Conservation (phyloP, 2,329 filamentous ascomycete genomes). For the Pezicula neosporulosa region DNA sequence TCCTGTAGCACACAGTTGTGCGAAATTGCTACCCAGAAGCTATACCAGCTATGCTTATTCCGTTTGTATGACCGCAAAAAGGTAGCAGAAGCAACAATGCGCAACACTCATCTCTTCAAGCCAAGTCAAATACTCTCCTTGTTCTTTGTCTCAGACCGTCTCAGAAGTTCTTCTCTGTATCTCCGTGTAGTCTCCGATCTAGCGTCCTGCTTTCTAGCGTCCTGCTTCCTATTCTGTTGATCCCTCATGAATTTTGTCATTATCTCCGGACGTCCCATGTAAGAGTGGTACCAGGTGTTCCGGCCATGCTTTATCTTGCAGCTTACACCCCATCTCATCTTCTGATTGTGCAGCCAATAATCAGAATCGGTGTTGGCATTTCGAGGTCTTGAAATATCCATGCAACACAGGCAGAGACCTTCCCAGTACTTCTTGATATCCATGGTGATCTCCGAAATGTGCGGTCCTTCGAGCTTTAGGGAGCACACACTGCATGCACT, state of each 20-base stretch:
- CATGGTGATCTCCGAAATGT: background rate
- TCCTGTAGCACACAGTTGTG: too few relatives aligned
- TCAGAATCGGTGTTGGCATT: background rate
- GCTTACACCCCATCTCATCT: background rate
- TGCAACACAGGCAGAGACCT: slow-evolving; percentile 7
- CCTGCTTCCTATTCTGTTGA: background rate
- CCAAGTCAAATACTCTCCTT: too few relatives aligned
- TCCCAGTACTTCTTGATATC: slow-evolving; percentile 1
- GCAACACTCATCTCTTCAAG: background rate
- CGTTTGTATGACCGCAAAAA: too few relatives aligned
- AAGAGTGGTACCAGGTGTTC: slow-evolving; percentile 7
- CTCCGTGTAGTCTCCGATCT: too few relatives aligned
- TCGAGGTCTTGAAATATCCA: background rate
- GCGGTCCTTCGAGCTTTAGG: background rate
- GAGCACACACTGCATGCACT: slow-evolving; percentile 1
- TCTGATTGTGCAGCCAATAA: background rate
- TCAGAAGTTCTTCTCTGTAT: too few relatives aligned
- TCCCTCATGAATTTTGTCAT: slow-evolving; percentile 1
- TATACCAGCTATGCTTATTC: too few relatives aligned
- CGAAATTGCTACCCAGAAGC: too few relatives aligned
- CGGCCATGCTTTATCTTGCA: background rate
- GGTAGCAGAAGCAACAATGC: too few relatives aligned
- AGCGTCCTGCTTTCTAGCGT: too few relatives aligned
- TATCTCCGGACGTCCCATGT: slow-evolving; percentile 4
- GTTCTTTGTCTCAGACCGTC: too few relatives aligned